Conservation (phyloP, 2,329 filamentous ascomycete genomes). For the Nannizziopsis barbatae region DNA sequence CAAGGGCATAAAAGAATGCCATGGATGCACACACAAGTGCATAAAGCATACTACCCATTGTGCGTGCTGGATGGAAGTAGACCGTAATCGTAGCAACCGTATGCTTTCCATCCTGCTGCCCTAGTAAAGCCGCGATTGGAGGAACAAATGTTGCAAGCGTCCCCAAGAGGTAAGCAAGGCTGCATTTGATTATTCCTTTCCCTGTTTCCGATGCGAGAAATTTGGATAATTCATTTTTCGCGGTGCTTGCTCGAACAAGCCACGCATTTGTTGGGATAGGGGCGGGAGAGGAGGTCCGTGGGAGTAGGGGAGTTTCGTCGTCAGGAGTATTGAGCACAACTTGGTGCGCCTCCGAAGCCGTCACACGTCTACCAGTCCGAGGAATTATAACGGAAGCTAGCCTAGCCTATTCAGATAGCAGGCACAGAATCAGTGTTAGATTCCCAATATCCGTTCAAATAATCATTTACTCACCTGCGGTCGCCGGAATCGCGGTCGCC, state of each 20-base stretch:
- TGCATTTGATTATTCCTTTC: slow-evolving; percentile 77
- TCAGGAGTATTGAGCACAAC: slow-evolving; percentile 30
- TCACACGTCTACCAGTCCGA: slow-evolving; percentile 70
- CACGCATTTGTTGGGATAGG: slow-evolving; percentile 16
- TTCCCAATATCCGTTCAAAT: background rate
- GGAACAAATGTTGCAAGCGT: slow-evolving; percentile 77
- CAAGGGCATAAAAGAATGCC: slow-evolving; percentile 66
- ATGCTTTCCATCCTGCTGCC: slow-evolving; percentile 81
- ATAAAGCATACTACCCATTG: slow-evolving; percentile 80
- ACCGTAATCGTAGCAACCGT: slow-evolving; percentile 88
- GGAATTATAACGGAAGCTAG: slow-evolving; percentile 83
- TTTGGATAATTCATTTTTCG: slow-evolving; percentile 36
- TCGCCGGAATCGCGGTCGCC: slow-evolving; percentile 3
- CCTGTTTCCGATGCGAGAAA: slow-evolving; percentile 62
- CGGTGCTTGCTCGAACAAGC: slow-evolving; percentile 25
- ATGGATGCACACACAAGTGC: slow-evolving; percentile 64
- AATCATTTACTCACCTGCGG: background rate
- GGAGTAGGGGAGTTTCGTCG: slow-evolving; percentile 29
- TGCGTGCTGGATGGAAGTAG: slow-evolving; percentile 84
- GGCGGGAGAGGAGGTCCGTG: slow-evolving; percentile 15
- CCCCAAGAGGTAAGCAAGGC: slow-evolving; percentile 74
- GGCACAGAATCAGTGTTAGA: background rate
- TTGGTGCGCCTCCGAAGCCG: slow-evolving; percentile 50
- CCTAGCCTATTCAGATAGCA: slow-evolving; percentile 45
- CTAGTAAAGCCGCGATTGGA: slow-evolving; percentile 60